Evolutionary conservation across 345 rosid species (phyloP), one percentile per base, ranked within the genome.

Genomic region (Carallia brachiata): DNA sequence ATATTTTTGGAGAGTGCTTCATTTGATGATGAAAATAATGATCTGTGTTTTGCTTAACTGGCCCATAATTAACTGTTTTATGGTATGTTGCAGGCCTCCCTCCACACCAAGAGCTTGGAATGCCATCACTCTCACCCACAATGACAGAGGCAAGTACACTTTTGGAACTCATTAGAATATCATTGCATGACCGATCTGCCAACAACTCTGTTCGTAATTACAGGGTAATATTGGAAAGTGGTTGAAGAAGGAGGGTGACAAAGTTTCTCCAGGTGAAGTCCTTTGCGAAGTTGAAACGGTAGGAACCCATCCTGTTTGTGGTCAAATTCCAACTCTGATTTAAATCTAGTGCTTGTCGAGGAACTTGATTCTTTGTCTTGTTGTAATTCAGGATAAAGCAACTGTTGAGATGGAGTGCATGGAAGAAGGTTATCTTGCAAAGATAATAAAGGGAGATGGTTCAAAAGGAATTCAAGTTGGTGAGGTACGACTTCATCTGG

Each of bases 91-190:
- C 89, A 95, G 98, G 87, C 78, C 86, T 95, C 70, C 98, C 99
- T 69, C 86, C 96, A 60, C 94, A 95, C 77, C 97, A 95, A 74
- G 97, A 90, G 78, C 89, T 95, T 44, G 99, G 99, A 76, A 95
- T 95, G 99, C 99, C 99, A 76, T 95, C 99, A 68, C 97, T 95
- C 70, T 95, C 99, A 7, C 99, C 99, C 63, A 95, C 99, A 61
- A 95, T 92, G 97, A 86, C 90, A 9, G 99, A 94, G 97, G 99
- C 76, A 82, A 66, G 85, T 34, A 65, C 54, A 52, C 52, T 65
- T 69, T 10, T 60, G 18, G 52, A 58, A 58, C 48, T 77, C 53
- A 30, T 61, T 32, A 47, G 58, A 52, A 30, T 62, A 32, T 10
- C 65, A 40, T 65, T 36, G n/a, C 57, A 34, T 40, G 65, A 12